Evolutionary conservation across 106 monocot genomes (phyloP), one percentile per base, ranked within the genome.

Genomic region (Allium fistulosum): DNA sequence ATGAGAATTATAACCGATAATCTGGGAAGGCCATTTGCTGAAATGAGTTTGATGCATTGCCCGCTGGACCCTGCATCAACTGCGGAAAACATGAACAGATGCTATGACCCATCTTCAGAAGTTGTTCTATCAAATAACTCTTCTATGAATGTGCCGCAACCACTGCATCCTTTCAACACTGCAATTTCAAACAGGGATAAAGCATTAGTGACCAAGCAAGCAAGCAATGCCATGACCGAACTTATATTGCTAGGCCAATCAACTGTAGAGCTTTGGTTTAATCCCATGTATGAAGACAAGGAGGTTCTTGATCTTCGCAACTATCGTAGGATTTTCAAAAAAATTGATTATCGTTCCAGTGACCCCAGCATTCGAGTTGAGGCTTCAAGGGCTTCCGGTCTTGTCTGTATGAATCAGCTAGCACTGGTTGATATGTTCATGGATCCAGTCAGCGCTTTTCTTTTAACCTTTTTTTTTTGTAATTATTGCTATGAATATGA

Each of bases 141-240:
- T 37, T 37, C 37, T 37, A 37, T 37, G 37, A 37, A 37, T 37
- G 37, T 37, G 37, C 37, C 37, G 1, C 37, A 37, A 37, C 37
- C 37, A 37, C 37, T 37, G 37, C 37, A 37, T 66, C 81, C 79
- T 11, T 81, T 91, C 62, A 79, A 77, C 13, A 16, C 62, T 4
- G 37, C 78, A 1, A 71, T 96, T 48, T 73, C 91, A 0, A 90
- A 96, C 13, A 76, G 82, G 18, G 95, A 96, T 69, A 88, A 81
- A 76, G 88, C 91, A 14, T 46, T 88, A 9, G 85, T 96, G 95
- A 82, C 61, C 4, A 85, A 96, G 51, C 73, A 86, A 67, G 88
- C 91, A 0, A 70, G 81, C 6, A 75, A 59, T 61, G 91, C 88
- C 13, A 78, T 91, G 85, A 80, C 83, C 17, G 88, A 91, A 65